A percentile compares a stretch with the other conserved stretches of the same genome.
Evolutionary conservation across 2,329 filamentous ascomycete species (phyloP).

Genomic region (Ceratocystiopsis minuta): DNA sequence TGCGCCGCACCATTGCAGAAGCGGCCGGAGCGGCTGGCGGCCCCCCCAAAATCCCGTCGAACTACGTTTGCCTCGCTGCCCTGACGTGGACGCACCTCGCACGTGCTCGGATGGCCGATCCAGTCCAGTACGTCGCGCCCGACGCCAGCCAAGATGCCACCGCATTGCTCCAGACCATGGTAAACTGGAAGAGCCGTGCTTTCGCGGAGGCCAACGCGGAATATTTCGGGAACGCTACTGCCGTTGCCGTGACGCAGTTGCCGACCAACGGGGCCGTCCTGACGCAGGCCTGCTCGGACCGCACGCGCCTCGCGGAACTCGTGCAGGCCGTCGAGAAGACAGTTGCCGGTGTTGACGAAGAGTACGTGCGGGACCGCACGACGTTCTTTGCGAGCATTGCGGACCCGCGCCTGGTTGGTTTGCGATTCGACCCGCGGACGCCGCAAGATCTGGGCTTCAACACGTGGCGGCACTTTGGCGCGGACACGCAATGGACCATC

Average conservation of each 20-base stretch:
- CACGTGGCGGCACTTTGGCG: constrained; percentile 26
- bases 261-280: constrained; percentile 2
- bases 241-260: constrained; percentile 19
- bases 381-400: constrained; percentile 18
- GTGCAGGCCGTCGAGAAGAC: constrained; percentile 14
- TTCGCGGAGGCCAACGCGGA: constrained; percentile 14
- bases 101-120: constrained; percentile 14
- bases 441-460: constrained; percentile 24
- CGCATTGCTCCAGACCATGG: constrained; percentile 21
- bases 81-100: constrained; percentile 23
- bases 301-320: constrained; percentile 13
- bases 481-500: constrained; percentile 20
- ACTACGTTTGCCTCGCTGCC: constrained; percentile 22
- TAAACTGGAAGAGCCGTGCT: constrained; percentile 22
- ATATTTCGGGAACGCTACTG: constrained; percentile 25
- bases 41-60: constrained; percentile 16
- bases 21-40: neutral
- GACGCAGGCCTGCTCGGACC: neutral
- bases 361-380: constrained; percentile 20
- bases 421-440: constrained; percentile 22
- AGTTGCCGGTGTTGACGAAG: constrained; percentile 22
- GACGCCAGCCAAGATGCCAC: neutral
- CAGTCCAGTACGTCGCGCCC: constrained; percentile 1
- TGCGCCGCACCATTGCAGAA: constrained; percentile 12
- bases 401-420: constrained; percentile 22